These are phyloP conservation scores for Aspergillus carbonarius DNA, from an alignment of 2,329 filamentous ascomycete genomes.

Conservation along the genomic window DNA sequence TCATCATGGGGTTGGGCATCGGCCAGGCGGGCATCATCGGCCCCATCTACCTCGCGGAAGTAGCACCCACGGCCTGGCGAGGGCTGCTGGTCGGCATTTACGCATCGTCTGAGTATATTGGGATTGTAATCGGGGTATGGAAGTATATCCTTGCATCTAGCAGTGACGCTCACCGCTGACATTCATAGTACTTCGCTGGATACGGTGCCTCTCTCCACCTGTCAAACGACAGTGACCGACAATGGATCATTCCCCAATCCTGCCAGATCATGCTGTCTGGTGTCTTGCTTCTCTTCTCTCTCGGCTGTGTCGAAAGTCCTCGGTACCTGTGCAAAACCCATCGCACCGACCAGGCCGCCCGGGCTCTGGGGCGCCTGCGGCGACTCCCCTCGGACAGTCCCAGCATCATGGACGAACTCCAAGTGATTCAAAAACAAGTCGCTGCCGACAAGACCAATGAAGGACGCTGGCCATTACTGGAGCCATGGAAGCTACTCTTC, in stretches of 20 bases:
- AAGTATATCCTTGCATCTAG: not conserved
- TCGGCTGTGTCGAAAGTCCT: constrained; percentile 65
- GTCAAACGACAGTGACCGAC: constrained; percentile 35
- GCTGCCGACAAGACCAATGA: not conserved
- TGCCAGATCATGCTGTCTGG: constrained; percentile 71
- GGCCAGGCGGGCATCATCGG: constrained; percentile 72
- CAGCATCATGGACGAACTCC: constrained; percentile 11
- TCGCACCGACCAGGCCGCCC: constrained; percentile 45
- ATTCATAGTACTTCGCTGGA: constrained; percentile 26
- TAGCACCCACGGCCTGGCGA: constrained; percentile 68
- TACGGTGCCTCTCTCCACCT: constrained; percentile 53
- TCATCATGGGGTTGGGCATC: constrained; percentile 34
- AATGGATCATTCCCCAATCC: constrained; percentile 64
- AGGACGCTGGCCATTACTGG: not conserved
- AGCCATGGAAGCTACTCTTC: constrained; percentile 44
- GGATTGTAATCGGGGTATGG: constrained; percentile 24
- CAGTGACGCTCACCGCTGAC: not conserved
- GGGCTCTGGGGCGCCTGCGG: constrained; percentile 53
- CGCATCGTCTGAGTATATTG: constrained; percentile 22
- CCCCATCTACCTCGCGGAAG: constrained; percentile 84
- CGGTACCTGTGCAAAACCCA: constrained; percentile 65
- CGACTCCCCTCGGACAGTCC: constrained; percentile 20
- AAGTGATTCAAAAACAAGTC: constrained; percentile 7
- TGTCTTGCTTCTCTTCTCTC: constrained; percentile 65
- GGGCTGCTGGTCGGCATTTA: constrained; percentile 52